Evolutionary conservation across 2,329 filamentous ascomycete species (phyloP).

Genomic region (Microsporum audouinii): DNA sequence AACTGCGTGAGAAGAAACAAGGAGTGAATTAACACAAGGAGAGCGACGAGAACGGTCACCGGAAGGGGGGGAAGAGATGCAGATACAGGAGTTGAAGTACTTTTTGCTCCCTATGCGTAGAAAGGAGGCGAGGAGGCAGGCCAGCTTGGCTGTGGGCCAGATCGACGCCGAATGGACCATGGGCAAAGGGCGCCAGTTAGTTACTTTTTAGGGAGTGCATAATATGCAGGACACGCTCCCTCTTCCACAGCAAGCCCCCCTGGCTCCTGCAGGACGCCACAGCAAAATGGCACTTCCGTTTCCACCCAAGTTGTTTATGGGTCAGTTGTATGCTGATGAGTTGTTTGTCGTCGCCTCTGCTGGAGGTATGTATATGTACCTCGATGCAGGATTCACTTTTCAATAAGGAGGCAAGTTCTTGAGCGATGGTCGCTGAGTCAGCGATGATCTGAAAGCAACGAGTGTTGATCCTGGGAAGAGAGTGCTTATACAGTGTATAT

Average conservation of each 20-base stretch:
- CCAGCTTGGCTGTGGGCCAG: not conserved
- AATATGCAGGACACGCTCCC: not conserved
- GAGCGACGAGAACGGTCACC: not conserved
- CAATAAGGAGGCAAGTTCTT: not conserved
- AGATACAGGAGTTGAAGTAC: not conserved
- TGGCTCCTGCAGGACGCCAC: not conserved
- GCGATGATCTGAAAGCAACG: not conserved
- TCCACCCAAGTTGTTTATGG: not conserved
- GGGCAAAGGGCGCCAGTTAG: not conserved
- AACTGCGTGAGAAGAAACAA: not conserved
- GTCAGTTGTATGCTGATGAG: not conserved
- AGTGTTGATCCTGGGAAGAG: not conserved
- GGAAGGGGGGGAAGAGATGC: not conserved
- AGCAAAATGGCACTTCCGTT: slow-evolving; percentile 1
- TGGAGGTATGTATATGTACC: not conserved
- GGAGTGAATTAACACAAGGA: not conserved
- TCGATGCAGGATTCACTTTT: not conserved
- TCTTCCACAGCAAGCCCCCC: not conserved
- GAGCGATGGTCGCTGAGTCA: not conserved
- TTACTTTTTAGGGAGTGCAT: not conserved
- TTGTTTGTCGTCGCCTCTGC: not conserved
- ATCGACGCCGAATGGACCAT: not conserved
- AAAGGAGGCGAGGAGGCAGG: not conserved
- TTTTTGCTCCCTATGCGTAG: not conserved
- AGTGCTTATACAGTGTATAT: not conserved